Evolutionary conservation across 2,329 filamentous ascomycete genomes (phyloP), one percentile per base, ranked within the genome.

Genomic region (Massarina eburnea): DNA sequence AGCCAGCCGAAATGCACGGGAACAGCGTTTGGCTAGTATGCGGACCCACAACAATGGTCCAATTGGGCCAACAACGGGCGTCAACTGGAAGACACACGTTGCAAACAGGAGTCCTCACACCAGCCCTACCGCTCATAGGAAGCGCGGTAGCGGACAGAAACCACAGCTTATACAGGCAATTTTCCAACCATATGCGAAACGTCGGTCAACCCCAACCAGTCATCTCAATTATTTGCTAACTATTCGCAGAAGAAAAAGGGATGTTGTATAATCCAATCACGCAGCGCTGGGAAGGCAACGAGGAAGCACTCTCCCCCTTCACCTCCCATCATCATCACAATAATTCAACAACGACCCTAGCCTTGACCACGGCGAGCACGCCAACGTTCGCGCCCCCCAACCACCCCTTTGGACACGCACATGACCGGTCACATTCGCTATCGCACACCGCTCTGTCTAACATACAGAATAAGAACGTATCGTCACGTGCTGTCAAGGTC

Each of bases 211-310:
- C 36, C 21, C 38, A 34, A 20, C 21, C 9, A 10, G 17, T 15
- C 22, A 36, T 45, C 24, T 35, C n/a, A n/a, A 42, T 46, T 54
- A 43, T 55, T 41, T 18, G 38, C 51, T 59, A 55, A 58, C 46
- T 20, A 2, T 15, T 38, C 43, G 32, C 58, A 92, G 89, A 85
- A 62, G 81, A 96, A 49, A 94, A 96, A 70, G 94, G 92, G 54
- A 99, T 99, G 94, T 86, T 84, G 43, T 99, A 96, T 68, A 97
- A 99, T 63, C 89, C 94, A 6, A 77, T 80, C 21, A 88, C 89
- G 8, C 94, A 85, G 63, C 81, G 84, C 39, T 99, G 94, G 94
- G 94, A 99, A 76, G 94, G 94, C 41, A 99, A 99, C 61, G 94
- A 99, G 67, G 92, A 90, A 59, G 86, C 80, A 26, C 76, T 95